Evolutionary conservation across 352 stramenopile genomes (phyloP), one percentile per base, ranked within the genome.

Genomic region (Globisporangium abappressorium): DNA sequence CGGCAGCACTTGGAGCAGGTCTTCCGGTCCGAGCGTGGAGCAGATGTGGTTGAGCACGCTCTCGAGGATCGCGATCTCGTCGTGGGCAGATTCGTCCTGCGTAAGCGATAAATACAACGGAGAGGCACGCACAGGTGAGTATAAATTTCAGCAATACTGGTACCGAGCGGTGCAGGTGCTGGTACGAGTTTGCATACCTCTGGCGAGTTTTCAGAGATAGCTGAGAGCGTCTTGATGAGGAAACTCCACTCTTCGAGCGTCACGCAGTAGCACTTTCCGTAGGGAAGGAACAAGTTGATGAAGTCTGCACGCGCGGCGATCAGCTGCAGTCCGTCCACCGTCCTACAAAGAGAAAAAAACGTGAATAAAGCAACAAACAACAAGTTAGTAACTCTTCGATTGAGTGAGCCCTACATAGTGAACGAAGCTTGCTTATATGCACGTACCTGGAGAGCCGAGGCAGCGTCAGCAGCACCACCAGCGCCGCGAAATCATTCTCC

Each of bases 171-270:
- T 33, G 30, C 30, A 33, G 30, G 3, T 33, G 30, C 6, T 49
- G 15, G 15, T 20, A 49, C 6, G 24, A 22, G 24, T 28, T 14
- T 46, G 9, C 65, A 9, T 77, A 91, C 78, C 71, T 81, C 69
- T 2, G 64, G 65, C 55, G 64, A 68, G 41, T 70, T 74, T 14
- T 80, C 75, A n/a, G 74, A 78, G 55, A 81, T 74, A 0, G 70
- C 74, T 18, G 82, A 89, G 6, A 91, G 72, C 18, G 78, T 92
- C 63, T 78, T 77, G 69, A 92, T 91, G 47, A 92, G 72, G 62
- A 82, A 88, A 28, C 79, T 77, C 87, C 87, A 95, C 64, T 95
- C 85, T 12, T 87, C 79, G 54, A 95, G 70, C 1, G 80, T 89
- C 8, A 65, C 68, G 69, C 84, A 93, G 71, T 84, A 91, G 70